These are phyloP conservation scores for Suhomyces xylopsoci DNA, from an alignment of 805 yeast genomes.

Conservation along the genomic window DNA sequence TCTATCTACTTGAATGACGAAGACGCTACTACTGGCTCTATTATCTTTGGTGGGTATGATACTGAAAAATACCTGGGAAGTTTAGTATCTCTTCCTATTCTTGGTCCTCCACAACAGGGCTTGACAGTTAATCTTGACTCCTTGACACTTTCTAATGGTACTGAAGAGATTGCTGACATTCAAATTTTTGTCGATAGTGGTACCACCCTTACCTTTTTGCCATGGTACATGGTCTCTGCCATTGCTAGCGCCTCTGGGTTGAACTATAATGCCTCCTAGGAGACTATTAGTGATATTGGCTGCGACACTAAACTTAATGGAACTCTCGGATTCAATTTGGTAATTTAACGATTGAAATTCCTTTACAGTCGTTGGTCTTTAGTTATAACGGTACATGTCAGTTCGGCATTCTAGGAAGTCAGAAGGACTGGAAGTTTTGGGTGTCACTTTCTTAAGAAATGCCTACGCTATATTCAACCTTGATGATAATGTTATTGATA, in stretches of 20 bases:
- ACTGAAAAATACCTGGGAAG: constrained; percentile 18
- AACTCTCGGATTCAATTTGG: constrained; percentile 4
- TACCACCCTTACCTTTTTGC: constrained; percentile 6
- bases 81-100: constrained; percentile 10
- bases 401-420: neutral
- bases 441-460: constrained; percentile 39
- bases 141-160: neutral
- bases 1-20: constrained; percentile 21
- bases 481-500: constrained; percentile 52
- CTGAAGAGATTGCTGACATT: no score
- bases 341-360: constrained; percentile 1
- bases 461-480: constrained; percentile 48
- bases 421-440: constrained; percentile 37
- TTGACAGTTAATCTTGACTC: neutral
- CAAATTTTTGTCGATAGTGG: constrained; percentile 7
- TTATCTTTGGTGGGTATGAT: constrained; percentile 32
- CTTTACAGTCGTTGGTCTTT: neutral
- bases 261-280: neutral
- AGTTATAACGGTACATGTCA: no score
- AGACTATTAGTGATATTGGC: neutral
- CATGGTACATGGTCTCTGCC: neutral
- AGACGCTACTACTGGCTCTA: constrained; percentile 16
- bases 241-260: neutral
- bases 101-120: neutral
- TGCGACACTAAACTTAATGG: neutral